Evolutionary conservation across 306 rosid species (phyloP).

Genomic region (Lathyrus tuberosus): DNA sequence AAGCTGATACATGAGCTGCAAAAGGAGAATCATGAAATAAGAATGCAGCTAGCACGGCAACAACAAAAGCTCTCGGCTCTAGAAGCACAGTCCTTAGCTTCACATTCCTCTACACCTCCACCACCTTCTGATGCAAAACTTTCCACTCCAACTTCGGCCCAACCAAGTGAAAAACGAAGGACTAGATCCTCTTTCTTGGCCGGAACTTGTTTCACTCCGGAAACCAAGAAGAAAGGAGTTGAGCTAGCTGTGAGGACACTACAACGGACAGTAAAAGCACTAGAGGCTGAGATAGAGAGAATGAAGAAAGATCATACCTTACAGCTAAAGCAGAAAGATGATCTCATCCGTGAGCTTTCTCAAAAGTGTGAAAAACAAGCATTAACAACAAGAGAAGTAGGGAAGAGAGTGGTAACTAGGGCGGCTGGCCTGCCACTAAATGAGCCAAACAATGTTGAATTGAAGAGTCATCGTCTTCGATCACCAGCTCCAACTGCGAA

Average conservation of each 20-base stretch:
- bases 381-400: constrained; percentile 35
- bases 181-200: constrained; percentile 70
- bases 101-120: constrained; percentile 77
- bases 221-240: constrained; percentile 66
- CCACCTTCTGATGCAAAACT: constrained; percentile 72
- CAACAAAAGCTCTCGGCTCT: constrained; percentile 76
- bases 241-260: constrained; percentile 66
- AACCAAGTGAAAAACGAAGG: constrained; percentile 60
- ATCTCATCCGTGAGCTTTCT: constrained; percentile 62
- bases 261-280: constrained; percentile 57
- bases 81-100: constrained; percentile 74
- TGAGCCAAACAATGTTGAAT: constrained; percentile 67
- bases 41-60: constrained; percentile 75
- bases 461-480: constrained; percentile 78
- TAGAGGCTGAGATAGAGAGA: constrained; percentile 79
- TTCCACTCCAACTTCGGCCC: constrained; percentile 68
- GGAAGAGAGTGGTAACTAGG: constrained; percentile 60
- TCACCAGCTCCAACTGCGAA: constrained; percentile 82
- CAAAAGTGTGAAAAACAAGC: constrained; percentile 52
- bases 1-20: constrained; percentile 80
- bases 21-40: constrained; percentile 82
- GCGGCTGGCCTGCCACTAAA: constrained; percentile 56
- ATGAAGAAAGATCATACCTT: constrained; percentile 67
- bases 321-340: constrained; percentile 79
- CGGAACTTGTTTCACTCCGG: constrained; percentile 79